Percentiles rank a stretch among this genome's conserved stretches.
Evolutionary conservation across 2,329 filamentous ascomycete genomes (phyloP).

Genomic region (Thermothelomyces thermophilus): DNA sequence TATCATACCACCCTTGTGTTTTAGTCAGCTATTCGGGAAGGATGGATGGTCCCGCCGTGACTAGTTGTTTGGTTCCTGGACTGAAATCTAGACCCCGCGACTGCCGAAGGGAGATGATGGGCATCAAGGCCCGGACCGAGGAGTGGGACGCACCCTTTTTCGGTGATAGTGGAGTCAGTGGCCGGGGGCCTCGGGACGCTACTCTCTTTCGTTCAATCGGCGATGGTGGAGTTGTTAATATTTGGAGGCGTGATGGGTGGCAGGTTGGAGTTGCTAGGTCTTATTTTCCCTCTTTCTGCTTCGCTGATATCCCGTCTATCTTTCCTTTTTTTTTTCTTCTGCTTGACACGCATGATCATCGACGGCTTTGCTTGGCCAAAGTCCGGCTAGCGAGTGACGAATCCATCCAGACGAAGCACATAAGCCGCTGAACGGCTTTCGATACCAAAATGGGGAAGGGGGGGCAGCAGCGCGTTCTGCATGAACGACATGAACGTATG

Average conservation of each 20-base stretch:
- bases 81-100: too few relatives aligned
- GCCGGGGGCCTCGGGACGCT: too few relatives aligned
- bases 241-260: neutral
- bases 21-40: neutral
- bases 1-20: slow-evolving; percentile 18
- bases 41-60: neutral
- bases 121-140: too few relatives aligned
- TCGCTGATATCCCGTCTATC: neutral
- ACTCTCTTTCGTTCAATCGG: too few relatives aligned
- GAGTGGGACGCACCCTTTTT: neutral
- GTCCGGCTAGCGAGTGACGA: neutral
- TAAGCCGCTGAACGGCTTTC: neutral
- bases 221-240: too few relatives aligned
- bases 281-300: too few relatives aligned
- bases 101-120: too few relatives aligned
- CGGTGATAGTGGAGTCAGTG: neutral
- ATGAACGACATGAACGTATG: neutral
- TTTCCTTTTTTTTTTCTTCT: too few relatives aligned
- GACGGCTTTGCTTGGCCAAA: neutral
- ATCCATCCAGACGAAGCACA: too few relatives aligned
- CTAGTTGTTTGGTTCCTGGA: too few relatives aligned
- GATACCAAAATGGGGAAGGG: slow-evolving; percentile 5
- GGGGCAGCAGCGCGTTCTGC: slow-evolving; percentile 6
- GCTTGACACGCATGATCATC: neutral
- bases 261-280: too few relatives aligned